Base-by-base conservation (phyloP, 2,329 filamentous ascomycete species). In the Trichoderma koningii region DNA sequence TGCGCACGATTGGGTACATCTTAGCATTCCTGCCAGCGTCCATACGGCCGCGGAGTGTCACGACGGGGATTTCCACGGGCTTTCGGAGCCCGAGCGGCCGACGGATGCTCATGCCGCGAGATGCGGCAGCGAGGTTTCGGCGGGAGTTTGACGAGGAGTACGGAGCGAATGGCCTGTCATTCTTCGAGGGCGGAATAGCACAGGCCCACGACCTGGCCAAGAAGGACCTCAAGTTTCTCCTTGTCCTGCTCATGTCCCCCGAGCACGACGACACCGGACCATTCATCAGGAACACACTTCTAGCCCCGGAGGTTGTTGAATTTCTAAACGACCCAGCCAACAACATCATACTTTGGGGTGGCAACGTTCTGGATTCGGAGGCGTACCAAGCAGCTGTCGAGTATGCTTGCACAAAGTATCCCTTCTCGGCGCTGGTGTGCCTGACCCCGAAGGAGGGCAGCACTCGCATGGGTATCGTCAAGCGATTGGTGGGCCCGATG, bases 71-170 rank as follows among this genome's bases (percentile, higher is more conserved):
- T 72, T 76, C 78, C 3, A 78, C 76, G 3, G 82, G 84, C 1
- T 78, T 83, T 66, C 80, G 84, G 66, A 88, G 87, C 69, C 88
- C 88, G 1, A 87, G 82, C 66, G 89, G 90, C 4, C 85, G 94
- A 41, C 85, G 92, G 69, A 86, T 92, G 70, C 80, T 97, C 51
- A 90, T 90, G 73, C 93, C 94, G 1, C 87, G 91, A 64, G 95
- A 99, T 73, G 94, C 92, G 0, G 93, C 94, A 0, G 89, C 91
- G 28, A 84, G 95, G 38, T 96, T 98, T 76, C 90, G 92, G 72
- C 87, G 94, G 9, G 93, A 98, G 71, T 97, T 99, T 70, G 93
- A 97, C 72, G 95, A 99, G 77, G 92, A 96, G 71, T 95, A 97
- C 73, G 93, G 92, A 0, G 78, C 82, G 19, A 85, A 87, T 55